phyloP scores from a whole-genome alignment of 345 rosid genomes.

The Eucalyptus curtisii region DNA sequence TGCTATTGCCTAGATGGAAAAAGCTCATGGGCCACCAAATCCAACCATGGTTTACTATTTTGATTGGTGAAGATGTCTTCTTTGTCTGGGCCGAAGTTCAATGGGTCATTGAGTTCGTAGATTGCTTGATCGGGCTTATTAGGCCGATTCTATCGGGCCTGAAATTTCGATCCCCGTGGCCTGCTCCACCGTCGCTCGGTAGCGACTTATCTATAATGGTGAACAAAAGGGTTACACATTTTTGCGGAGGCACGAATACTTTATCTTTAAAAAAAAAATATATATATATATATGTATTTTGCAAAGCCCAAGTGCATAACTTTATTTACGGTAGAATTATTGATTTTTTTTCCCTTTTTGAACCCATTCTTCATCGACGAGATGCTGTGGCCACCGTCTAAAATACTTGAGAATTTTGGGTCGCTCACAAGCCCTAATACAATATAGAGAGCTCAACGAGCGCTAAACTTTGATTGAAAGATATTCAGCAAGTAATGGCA shows the following conservation, averaged over 20 bases:
- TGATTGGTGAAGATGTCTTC: not conserved
- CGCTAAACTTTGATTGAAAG: not conserved
- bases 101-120: not conserved
- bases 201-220: not conserved
- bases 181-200: not conserved
- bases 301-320: not conserved
- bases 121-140: not conserved
- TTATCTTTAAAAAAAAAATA: too few relatives aligned
- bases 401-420: not conserved
- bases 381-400: not conserved
- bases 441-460: too few relatives aligned
- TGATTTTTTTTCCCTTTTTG: not conserved
- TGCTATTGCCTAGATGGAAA: not conserved
- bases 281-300: too few relatives aligned
- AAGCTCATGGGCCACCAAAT: not conserved
- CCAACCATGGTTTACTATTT: not conserved
- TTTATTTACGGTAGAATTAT: not conserved
- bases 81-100: not conserved
- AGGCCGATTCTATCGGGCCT: not conserved
- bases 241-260: not conserved
- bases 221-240: not conserved
- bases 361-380: not conserved
- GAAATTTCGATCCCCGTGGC: not conserved
- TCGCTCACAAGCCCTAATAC: not conserved
- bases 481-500: not conserved